Base-by-base conservation (phyloP, 1,284 basidiomycete genomes). In the Trametes sp. region DNA sequence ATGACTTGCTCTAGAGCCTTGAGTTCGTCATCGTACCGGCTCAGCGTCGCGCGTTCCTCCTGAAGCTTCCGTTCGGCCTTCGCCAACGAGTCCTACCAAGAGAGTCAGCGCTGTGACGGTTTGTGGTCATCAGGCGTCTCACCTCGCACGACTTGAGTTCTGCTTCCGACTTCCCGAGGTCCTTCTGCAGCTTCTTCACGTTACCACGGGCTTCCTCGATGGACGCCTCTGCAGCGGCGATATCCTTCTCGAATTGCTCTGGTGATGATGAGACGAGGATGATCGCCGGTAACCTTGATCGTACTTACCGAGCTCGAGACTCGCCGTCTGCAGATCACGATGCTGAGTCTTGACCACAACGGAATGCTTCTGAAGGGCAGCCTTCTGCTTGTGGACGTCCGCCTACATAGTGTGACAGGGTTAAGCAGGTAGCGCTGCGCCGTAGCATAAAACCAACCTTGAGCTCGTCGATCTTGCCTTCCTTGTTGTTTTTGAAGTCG, bases 401-500 rank as follows among this genome's bases (percentile, higher is more conserved):
- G 84, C 85, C 92, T 94, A 73, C 10, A 54, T n/a, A 46, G 9
- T 54, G 23, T 51, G 54, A 29, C 45, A 21, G 33, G 51, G 16
- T 33, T 51, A 33, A 33, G 63, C 1, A 57, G 11, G 4, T 16
- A 26, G 24, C 21, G 41, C n/a, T 23, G 35, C 26, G 36, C 26
- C 2, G 4, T 1, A 13, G 23, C 38, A 35, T 14, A 13, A 36
- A 45, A 69, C 77, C 48, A 57, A 93, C 94, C 83, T 96, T 97
- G 70, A 99, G 87, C 76, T 98, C 92, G 44, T 93, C 93, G 59
- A 96, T 92, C 80, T 99, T 99, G 51, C 94, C 94, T 61, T 98
- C 97, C 76, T 98, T 98, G 82, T 99, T 96, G 76, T 95, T 91
- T 81, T 98, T 96, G 81, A 99, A 98, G 81, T 99, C 98, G 57